Base-by-base conservation (phyloP, 2,329 filamentous ascomycete genomes). In the Neonectria hederae region DNA sequence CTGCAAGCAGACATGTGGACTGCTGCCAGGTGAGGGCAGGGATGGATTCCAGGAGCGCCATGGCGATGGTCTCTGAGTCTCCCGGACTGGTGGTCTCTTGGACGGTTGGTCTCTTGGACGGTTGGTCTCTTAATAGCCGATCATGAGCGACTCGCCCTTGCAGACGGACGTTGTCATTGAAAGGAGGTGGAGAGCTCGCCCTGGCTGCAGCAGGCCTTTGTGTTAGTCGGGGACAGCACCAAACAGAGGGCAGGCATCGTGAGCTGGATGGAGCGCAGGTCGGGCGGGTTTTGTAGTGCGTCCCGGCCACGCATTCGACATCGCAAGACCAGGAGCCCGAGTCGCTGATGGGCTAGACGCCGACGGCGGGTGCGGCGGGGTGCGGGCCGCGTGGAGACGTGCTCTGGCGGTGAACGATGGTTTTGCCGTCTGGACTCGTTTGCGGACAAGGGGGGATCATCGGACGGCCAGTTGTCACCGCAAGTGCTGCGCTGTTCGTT, bases 111-210 rank as follows among this genome's bases (percentile, higher is more conserved):
- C 35, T 38, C 32, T 32, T 32, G 8, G 61, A 64, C 66, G 65
- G 62, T 38, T 38, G 17, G 35, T 38, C 14, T 42, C 38, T 65
- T 72, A 62, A 65, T 62, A 59, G 52, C 65, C 65, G 65, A 67
- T 68, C 69, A 71, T 66, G 70, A 72, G 71, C 67, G 65, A 70
- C 62, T 72, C 71, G 70, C 66, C 69, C 70, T 61, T 55, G 55
- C n/a, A 65, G 63, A 72, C 55, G 69, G 69, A 70, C 66, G 57
- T 69, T 74, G 68, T 74, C 72, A 74, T 74, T 66, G 70, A 74
- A 71, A 69, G 54, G 63, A 63, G 54, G 59, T 61, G 48, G 56
- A 54, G 46, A 49, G 69, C 66, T 70, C 68, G 66, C 72, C 69
- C 66, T 19, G 69, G 61, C 70, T 69, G 58, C 59, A 70, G 61